Percentiles rank a stretch among this genome's conserved stretches.
phyloP scores from a whole-genome alignment of 2,329 filamentous ascomycete species.

The Aureobasidium sp. region DNA sequence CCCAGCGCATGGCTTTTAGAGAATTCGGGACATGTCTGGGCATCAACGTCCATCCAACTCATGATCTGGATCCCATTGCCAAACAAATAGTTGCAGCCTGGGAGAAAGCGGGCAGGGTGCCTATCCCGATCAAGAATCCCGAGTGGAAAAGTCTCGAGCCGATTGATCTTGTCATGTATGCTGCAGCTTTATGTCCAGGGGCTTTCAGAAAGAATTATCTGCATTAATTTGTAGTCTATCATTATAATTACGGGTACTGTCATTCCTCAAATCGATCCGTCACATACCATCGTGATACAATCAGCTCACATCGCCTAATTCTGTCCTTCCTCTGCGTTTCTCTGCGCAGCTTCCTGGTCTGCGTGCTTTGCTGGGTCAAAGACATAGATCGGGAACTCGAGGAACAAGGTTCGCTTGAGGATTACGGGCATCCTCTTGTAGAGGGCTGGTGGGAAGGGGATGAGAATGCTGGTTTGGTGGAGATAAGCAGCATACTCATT shows the following conservation, averaged over 20 bases:
- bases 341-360: constrained; percentile 23
- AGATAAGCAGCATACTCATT: constrained; percentile 54
- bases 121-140: background rate
- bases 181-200: constrained; percentile 10
- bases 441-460: constrained; percentile 58
- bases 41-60: constrained; percentile 10
- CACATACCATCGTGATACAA: background rate
- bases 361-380: constrained; percentile 57
- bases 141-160: background rate
- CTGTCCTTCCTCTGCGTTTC: background rate
- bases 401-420: constrained; percentile 56
- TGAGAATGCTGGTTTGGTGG: constrained; percentile 58
- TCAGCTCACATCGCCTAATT: background rate
- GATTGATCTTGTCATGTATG: constrained; percentile 13
- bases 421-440: constrained; percentile 53
- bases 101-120: constrained; percentile 6
- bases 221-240: background rate
- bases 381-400: constrained; percentile 64
- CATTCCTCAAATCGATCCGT: background rate
- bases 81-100: background rate
- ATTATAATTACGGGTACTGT: background rate
- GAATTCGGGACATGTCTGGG: constrained; percentile 18
- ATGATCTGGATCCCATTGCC: background rate
- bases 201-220: background rate
- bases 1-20: constrained; percentile 16